These are phyloP conservation scores for Cadophora luteo-olivacea DNA, from an alignment of 2,329 filamentous ascomycete genomes.

Conservation along the genomic window DNA sequence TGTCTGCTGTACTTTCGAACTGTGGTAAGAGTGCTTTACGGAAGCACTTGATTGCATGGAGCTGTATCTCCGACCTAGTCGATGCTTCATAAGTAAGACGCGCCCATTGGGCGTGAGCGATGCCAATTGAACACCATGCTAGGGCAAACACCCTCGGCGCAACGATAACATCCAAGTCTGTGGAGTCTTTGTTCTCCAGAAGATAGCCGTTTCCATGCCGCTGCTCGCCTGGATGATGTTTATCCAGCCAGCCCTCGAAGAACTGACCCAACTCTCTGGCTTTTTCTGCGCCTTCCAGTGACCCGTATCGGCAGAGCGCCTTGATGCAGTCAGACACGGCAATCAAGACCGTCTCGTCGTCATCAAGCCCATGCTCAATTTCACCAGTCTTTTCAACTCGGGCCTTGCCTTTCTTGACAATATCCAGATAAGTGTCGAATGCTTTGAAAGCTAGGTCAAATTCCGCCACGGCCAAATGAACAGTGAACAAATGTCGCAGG, in stretches of 20 bases:
- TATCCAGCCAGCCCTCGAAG: conserved; percentile 77
- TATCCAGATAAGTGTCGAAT: conserved; percentile 89
- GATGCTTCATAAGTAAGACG: conserved; percentile 78
- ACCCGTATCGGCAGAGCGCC: conserved; percentile 83
- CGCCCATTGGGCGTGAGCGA: conserved; percentile 88
- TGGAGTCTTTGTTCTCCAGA: conserved; percentile 32
- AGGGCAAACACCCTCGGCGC: conserved; percentile 68
- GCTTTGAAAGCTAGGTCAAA: conserved; percentile 92
- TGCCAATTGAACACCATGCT: conserved; percentile 84
- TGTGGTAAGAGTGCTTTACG: conserved; percentile 74
- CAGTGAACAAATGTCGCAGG: conserved; percentile 82
- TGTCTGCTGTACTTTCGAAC: conserved; percentile 68
- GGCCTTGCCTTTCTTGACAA: conserved; percentile 84
- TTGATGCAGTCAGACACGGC: conserved; percentile 83
- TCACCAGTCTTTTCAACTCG: conserved; percentile 81
- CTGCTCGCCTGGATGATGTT: conserved; percentile 49
- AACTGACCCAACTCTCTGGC: conserved; percentile 73
- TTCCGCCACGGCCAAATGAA: conserved; percentile 87
- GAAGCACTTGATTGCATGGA: conserved; percentile 77
- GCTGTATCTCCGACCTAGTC: conserved; percentile 74
- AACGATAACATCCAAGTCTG: conserved; percentile 48
- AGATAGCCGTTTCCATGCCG: conserved; percentile 27
- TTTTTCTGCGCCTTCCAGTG: conserved; percentile 76
- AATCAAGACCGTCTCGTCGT: conserved; percentile 76
- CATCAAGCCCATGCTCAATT: conserved; percentile 74